Evolutionary conservation across 2,329 filamentous ascomycete genomes (phyloP).

Genomic region (Exserohilum rostratum): DNA sequence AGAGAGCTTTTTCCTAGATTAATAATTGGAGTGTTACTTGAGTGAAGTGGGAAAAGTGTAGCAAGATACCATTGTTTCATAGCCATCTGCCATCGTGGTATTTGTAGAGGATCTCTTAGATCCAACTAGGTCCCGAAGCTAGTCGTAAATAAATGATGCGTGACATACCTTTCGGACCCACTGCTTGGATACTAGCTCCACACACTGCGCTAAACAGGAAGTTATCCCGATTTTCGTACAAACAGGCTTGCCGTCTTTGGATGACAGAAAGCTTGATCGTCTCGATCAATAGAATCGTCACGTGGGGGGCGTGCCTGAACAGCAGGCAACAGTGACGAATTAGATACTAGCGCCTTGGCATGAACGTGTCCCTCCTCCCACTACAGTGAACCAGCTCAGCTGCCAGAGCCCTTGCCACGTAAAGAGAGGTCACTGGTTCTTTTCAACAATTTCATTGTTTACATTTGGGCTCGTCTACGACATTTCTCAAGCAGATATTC

Average conservation of each 20-base stretch:
- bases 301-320: not conserved
- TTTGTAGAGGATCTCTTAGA: too few relatives aligned
- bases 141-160: not conserved
- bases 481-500: not conserved
- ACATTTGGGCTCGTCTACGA: not conserved
- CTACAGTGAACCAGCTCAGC: slow-evolving; percentile 5
- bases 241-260: not conserved
- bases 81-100: too few relatives aligned
- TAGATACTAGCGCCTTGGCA: slow-evolving; percentile 16
- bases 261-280: not conserved
- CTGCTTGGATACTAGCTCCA: not conserved
- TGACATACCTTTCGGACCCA: not conserved
- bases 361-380: slow-evolving; percentile 15
- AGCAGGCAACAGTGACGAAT: slow-evolving; percentile 7
- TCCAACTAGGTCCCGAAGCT: not conserved
- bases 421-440: not conserved
- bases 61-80: too few relatives aligned
- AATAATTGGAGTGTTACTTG: too few relatives aligned
- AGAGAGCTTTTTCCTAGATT: too few relatives aligned
- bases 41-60: too few relatives aligned
- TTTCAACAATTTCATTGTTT: not conserved
- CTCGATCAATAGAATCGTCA: not conserved
- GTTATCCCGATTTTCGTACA: not conserved
- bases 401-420: not conserved
- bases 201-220: not conserved